phyloP scores from a whole-genome alignment of 805 yeast genomes.

The Starmerella stellata region DNA sequence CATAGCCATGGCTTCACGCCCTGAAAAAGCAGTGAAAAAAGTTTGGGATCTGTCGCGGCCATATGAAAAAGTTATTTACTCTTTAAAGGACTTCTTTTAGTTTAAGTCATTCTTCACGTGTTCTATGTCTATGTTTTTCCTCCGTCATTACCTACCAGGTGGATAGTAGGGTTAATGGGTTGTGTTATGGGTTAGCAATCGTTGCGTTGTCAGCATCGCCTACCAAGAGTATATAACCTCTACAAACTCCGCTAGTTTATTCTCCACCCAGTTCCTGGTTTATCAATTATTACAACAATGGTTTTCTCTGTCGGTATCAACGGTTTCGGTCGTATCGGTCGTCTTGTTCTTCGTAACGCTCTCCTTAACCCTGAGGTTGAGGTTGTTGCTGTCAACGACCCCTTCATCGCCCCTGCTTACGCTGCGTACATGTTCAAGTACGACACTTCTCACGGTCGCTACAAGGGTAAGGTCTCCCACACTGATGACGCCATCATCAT shows the following conservation, averaged over 20 bases:
- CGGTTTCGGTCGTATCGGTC: conserved; percentile 92
- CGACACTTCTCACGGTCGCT: conserved; percentile 83
- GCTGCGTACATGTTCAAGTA: conserved; percentile 92
- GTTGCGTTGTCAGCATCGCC: conserved; percentile 1
- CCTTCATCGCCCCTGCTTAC: conserved; percentile 74
- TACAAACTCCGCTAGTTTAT: background rate
- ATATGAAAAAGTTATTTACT: background rate
- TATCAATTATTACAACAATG: conserved; percentile 18
- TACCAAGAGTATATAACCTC: conserved; percentile 2
- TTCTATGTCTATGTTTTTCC: background rate
- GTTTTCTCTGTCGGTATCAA: conserved; percentile 61
- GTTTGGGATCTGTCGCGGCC: background rate
- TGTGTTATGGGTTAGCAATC: background rate
- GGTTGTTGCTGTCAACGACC: conserved; percentile 79
- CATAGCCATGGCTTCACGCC: background rate
- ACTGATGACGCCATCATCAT: conserved; percentile 40
- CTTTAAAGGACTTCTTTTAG: background rate
- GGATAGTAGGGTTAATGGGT: background rate
- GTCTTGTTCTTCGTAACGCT: conserved; percentile 72
- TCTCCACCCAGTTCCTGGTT: background rate
- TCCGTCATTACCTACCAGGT: background rate
- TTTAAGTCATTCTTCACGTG: background rate
- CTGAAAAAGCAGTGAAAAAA: background rate
- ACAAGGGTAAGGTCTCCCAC: conserved; percentile 50
- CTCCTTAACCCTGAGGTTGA: conserved; percentile 54